Evolutionary conservation across 108 stramenopile species (phyloP).

Genomic region (Schizochytrium sp.): DNA sequence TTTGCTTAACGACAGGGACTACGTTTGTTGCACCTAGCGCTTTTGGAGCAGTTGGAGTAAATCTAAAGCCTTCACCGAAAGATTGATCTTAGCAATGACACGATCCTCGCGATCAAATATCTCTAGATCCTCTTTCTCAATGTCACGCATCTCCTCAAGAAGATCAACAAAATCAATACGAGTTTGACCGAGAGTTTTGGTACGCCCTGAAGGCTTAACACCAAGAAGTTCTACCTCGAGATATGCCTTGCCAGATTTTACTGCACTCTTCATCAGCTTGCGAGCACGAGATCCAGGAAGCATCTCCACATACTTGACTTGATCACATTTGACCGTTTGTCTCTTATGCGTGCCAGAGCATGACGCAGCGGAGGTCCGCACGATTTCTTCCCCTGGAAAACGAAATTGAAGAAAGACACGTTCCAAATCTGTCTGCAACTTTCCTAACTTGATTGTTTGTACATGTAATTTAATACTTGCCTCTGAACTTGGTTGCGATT

Average conservation of each 20-base stretch:
- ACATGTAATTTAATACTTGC: not conserved
- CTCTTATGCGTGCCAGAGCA: slow-evolving; percentile 22
- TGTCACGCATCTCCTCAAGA: slow-evolving; percentile 33
- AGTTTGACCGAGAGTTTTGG: slow-evolving; percentile 4
- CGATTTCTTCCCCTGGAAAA: not conserved
- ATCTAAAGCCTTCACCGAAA: not conserved
- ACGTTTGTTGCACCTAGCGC: too few relatives aligned
- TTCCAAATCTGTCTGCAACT: not conserved
- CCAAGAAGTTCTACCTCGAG: slow-evolving; percentile 24
- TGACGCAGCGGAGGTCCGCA: slow-evolving; percentile 34
- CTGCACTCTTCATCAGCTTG: slow-evolving; percentile 9
- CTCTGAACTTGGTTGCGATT: not conserved
- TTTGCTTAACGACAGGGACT: too few relatives aligned
- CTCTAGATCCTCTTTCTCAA: not conserved
- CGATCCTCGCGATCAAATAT: slow-evolving; percentile 1
- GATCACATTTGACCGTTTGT: slow-evolving; percentile 16
- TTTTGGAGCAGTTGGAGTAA: not conserved
- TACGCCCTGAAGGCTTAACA: not conserved
- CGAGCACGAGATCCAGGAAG: not conserved
- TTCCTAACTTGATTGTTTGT: not conserved
- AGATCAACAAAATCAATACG: slow-evolving; percentile 20
- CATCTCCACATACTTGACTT: not conserved
- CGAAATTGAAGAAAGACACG: slow-evolving; percentile 8
- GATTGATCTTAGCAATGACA: slow-evolving; percentile 33
- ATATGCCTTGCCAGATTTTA: slow-evolving; percentile 18